A percentile compares a stretch with the other conserved stretches of the same genome.
These are phyloP conservation scores for Pichia sp. DNA, from an alignment of 1,139 yeast genomes.

Conservation along the genomic window DNA sequence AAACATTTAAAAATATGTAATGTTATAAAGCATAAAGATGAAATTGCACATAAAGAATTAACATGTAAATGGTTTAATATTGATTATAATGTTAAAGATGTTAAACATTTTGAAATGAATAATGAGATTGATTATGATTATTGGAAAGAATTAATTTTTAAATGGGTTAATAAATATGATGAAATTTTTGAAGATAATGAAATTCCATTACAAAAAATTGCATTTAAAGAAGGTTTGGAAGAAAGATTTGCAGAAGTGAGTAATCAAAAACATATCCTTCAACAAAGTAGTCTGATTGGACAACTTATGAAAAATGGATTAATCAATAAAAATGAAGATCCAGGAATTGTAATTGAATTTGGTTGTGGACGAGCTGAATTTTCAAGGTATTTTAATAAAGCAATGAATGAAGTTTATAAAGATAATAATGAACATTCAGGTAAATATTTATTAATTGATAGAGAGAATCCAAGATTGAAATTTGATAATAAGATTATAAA, in stretches of 20 bases:
- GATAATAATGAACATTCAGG: constrained; percentile 24
- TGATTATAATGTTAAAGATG: constrained; percentile 21
- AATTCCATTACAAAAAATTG: constrained; percentile 17
- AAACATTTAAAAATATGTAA: constrained; percentile 62
- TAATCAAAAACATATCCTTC: constrained; percentile 70
- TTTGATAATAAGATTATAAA: constrained; percentile 57
- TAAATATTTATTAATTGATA: constrained; percentile 57
- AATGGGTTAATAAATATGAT: constrained; percentile 19
- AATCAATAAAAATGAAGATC: constrained; percentile 29
- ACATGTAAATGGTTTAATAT: constrained; percentile 19
- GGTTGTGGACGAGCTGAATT: constrained; percentile 91
- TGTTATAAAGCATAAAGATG: constrained; percentile 29
- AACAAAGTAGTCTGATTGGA: constrained; percentile 76
- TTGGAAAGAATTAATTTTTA: constrained; percentile 27
- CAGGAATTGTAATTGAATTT: constrained; percentile 55
- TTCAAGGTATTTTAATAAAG: constrained; percentile 56
- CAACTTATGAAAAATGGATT: constrained; percentile 46
- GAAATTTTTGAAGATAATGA: constrained; percentile 20
- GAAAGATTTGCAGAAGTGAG: constrained; percentile 41
- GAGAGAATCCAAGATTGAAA: constrained; percentile 75
- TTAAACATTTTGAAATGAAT: neutral
- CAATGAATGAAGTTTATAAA: constrained; percentile 26
- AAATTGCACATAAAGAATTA: constrained; percentile 15
- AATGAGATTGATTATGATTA: constrained; percentile 21
- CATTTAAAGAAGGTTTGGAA: constrained; percentile 28